Evolutionary conservation across 2,329 filamentous ascomycete species (phyloP).

Genomic region (Sporothrix luriei): DNA sequence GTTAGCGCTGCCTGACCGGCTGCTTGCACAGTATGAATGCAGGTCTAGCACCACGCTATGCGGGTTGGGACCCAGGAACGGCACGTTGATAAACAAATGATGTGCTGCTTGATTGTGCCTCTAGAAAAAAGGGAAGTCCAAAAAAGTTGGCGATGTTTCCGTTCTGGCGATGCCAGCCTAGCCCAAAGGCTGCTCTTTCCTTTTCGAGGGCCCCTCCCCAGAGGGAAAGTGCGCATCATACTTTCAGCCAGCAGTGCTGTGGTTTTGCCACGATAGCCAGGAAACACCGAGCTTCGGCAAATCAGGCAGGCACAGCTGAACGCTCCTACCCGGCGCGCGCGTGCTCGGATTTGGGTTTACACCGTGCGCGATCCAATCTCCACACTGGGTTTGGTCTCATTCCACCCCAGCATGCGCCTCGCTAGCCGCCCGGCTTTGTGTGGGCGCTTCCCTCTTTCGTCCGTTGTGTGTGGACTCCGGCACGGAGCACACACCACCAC

Average conservation of each 20-base stretch:
- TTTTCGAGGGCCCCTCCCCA: not conserved
- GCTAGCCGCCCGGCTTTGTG: slow-evolving; percentile 28
- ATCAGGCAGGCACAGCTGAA: not conserved
- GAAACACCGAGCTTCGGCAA: not conserved
- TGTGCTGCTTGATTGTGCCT: not conserved
- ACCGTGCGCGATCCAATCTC: slow-evolving; percentile 7
- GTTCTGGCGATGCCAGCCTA: not conserved
- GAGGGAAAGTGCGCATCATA: slow-evolving; percentile 5
- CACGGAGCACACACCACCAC: slow-evolving; percentile 20
- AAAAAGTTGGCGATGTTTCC: slow-evolving; percentile 5
- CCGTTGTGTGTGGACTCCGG: not conserved
- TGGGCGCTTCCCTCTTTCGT: slow-evolving; percentile 24
- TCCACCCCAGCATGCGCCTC: slow-evolving; percentile 3
- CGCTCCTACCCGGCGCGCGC: not conserved
- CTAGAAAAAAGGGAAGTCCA: not conserved
- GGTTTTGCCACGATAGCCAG: slow-evolving; percentile 17
- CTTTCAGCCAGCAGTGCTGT: not conserved
- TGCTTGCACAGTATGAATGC: slow-evolving; percentile 24
- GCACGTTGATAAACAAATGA: slow-evolving; percentile 3
- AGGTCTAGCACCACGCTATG: not conserved
- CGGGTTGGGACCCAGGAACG: slow-evolving; percentile 7
- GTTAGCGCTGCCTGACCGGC: slow-evolving; percentile 30
- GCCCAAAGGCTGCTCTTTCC: not conserved
- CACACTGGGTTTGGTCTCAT: slow-evolving; percentile 10
- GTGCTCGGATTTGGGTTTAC: not conserved